Base-by-base conservation (phyloP, 306 rosid genomes). In the Gastrolobium bilobum region DNA sequence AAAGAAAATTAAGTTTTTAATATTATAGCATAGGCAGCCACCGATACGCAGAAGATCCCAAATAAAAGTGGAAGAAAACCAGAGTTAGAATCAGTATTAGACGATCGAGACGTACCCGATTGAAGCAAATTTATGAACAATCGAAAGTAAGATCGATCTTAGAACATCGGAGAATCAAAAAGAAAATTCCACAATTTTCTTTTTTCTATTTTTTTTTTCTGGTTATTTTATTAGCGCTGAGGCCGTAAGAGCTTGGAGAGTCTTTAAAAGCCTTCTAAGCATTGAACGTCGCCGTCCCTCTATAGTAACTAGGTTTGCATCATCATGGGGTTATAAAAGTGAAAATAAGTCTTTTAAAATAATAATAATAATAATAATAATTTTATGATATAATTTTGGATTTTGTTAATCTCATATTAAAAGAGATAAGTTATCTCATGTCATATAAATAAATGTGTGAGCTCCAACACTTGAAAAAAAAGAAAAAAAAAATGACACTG, bases 81-180 rank as follows among this genome's bases (percentile, higher is more conserved):
- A 33, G 68, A 78, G 20, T 8, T 67, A 37, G 59, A 81, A 72
- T 73, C 84, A 61, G 80, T 67, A 64, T 20, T 46, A 4, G 48
- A 86, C 37, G 80, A 89, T 86, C 81, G 83, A 85, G 48, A 87
- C 86, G 50, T 77, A 89, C 91, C 91, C 42, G 91, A 86, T 86
- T 64, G 59, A 60, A 76, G 75, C 56, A 72, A 78, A 76, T 60
- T 80, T 63, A 81, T 68, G 42, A 86, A 81, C 33, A 92, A 90
- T 87, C 93, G 83, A 62, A 83, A 79, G 75, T 43, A 83, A 29
- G 82, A 79, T 78, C 80, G 84, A 82, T 79, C 84, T 87, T 79
- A 80, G 86, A 91, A 77, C 89, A 87, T 84, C 77, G 80, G 77
- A 86, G 84, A 82, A 85, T 90, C 86, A 88, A 79, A 82, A 46